phyloP scores from a whole-genome alignment of 73 alveolate genomes.

The Tetrahymena elliotti region DNA sequence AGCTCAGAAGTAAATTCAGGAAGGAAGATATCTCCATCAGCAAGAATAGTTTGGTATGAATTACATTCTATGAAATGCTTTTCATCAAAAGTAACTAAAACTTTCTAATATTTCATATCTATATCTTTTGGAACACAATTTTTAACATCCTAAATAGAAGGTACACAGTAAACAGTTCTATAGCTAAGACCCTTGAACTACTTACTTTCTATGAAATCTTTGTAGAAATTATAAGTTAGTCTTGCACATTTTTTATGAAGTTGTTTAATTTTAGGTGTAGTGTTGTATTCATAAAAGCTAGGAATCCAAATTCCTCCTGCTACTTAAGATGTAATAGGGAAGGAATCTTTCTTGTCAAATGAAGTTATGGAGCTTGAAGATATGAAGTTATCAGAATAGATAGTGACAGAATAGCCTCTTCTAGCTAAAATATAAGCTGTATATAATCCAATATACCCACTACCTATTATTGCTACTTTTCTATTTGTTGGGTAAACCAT shows the following conservation, averaged over 20 bases:
- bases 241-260: not conserved
- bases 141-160: not conserved
- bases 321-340: not conserved
- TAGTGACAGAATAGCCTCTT: not conserved
- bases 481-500: not conserved
- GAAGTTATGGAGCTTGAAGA: not conserved
- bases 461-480: not conserved
- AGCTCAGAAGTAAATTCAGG: not conserved
- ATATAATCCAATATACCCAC: not conserved
- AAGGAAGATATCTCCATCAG: not conserved
- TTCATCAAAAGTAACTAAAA: not conserved
- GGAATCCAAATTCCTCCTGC: not conserved
- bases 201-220: not conserved
- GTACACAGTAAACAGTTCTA: not conserved
- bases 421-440: not conserved
- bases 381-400: not conserved
- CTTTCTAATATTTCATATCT: not conserved
- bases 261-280: not conserved
- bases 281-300: not conserved
- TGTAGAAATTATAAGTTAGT: not conserved
- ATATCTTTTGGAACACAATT: not conserved
- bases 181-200: not conserved
- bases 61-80: not conserved
- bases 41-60: not conserved
- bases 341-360: not conserved